These are phyloP conservation scores for Polytrichum formosum DNA, from an alignment of 225 moss, liverwort and hornwort genomes.

Conservation along the genomic window DNA sequence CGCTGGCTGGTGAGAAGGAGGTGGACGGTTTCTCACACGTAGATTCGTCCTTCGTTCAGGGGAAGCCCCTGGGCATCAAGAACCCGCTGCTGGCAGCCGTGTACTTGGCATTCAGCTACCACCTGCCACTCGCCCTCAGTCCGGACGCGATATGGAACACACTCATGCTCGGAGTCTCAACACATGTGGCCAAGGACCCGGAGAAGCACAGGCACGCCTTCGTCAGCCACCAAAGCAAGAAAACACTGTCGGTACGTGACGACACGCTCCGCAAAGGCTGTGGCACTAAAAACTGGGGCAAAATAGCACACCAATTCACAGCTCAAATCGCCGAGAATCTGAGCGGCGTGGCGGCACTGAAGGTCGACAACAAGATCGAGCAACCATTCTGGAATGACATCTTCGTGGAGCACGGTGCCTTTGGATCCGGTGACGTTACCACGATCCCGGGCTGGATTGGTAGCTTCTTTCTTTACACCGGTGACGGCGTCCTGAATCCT, in stretches of 20 bases:
- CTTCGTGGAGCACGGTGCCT: slow-evolving; percentile 16
- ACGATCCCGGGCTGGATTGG: slow-evolving; percentile 17
- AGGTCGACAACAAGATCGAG: slow-evolving; percentile 10
- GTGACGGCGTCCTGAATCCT: background rate
- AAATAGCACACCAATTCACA: background rate
- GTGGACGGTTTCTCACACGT: slow-evolving; percentile 5
- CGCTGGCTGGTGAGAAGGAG: background rate
- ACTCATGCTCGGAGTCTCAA: slow-evolving; percentile 2
- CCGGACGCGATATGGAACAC: slow-evolving; percentile 9
- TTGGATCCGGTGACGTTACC: slow-evolving; percentile 8
- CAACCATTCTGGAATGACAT: slow-evolving; percentile 21
- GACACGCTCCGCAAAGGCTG: background rate
- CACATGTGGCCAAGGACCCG: background rate
- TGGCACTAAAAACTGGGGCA: slow-evolving; percentile 3
- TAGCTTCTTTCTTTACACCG: slow-evolving; percentile 7
- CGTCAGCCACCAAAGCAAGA: background rate
- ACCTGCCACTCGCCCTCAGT: slow-evolving; percentile 8
- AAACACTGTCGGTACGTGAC: background rate
- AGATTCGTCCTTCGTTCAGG: background rate
- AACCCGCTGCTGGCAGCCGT: slow-evolving; percentile 10
- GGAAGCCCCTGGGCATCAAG: background rate
- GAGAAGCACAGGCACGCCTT: slow-evolving; percentile 5
- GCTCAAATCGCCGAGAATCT: slow-evolving; percentile 10
- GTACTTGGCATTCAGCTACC: slow-evolving; percentile 5
- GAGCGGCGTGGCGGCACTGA: slow-evolving; percentile 14